Evolutionary conservation across 1,284 basidiomycete species (phyloP), one percentile per base, ranked within the genome.

Genomic region (Leccinum subspadiceum): DNA sequence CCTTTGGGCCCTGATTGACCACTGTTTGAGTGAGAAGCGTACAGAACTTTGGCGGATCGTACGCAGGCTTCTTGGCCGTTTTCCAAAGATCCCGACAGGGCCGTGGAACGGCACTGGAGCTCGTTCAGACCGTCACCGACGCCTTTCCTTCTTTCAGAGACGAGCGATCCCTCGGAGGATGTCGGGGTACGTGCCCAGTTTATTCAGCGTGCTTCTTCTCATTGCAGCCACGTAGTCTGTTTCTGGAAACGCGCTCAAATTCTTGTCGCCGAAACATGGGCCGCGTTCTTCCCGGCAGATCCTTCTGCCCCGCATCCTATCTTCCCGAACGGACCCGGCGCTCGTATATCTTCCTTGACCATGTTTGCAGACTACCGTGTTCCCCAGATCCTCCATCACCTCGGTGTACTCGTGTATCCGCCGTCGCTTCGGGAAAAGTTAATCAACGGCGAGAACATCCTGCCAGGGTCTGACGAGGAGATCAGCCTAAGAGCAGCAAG

Each of bases 311-410:
- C 70, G 0, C 90, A 93, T 71, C 91, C 89, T 4, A 76, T 92
- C 49, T 90, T 91, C 72, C 87, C 86, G 7, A 75, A 78, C 12
- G 55, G 66, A 10, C 67, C 68, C 15, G 88, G 87, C 4, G 78
- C 88, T 26, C 73, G 75, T 44, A 88, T 90, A 60, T 78, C 81
- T 54, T 76, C 85, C 54, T 79, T 93, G 9, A 92, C 91, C 13
- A 93, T 93, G 92, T 93, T 93, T 72, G 90, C 92, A 4, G 92
- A 93, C 75, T 93, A 93, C 72, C 85, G 91, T 49, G 89, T 93
- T 6, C 92, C 91, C 3, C 92, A 93, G 71, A 90, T 93, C 60
- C 76, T 93, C 29, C 88, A 93, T 73, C 90, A 92, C 68, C 80
- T 93, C 15, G 78, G 81, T 44, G 87, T 92, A 63, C 78, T 93